Evolutionary conservation across 2,329 filamentous ascomycete species (phyloP).

Genomic region (Geoglossum cookeanum): DNA sequence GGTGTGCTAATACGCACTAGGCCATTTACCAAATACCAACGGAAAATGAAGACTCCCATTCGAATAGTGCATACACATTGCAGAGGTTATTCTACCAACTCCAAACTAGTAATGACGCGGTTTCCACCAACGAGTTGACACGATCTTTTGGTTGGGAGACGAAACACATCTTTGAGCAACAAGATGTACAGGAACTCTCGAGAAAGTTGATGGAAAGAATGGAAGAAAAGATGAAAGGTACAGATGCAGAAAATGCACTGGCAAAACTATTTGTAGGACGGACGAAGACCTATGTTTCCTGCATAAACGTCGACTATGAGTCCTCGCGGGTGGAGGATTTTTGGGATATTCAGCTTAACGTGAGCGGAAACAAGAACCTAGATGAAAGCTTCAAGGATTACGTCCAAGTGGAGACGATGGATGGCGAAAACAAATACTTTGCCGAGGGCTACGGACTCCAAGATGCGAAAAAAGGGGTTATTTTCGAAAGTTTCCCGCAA

Average conservation of each 20-base stretch:
- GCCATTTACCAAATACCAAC: conserved; percentile 96
- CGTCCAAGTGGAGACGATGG: conserved; percentile 86
- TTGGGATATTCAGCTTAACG: conserved; percentile 97
- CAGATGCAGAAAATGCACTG: conserved; percentile 71
- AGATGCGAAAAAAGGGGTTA: conserved; percentile 93
- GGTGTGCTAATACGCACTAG: conserved; percentile 23
- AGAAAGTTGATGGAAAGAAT: conserved; percentile 94
- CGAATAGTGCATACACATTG: conserved; percentile 82
- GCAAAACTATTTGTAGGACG: conserved; percentile 90
- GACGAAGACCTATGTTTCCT: conserved; percentile 96
- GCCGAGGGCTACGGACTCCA: conserved; percentile 83
- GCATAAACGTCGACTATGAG: conserved; percentile 96
- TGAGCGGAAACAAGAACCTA: conserved; percentile 79
- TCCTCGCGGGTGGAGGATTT: conserved; percentile 92
- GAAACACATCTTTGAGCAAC: conserved; percentile 93
- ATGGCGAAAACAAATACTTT: conserved; percentile 97
- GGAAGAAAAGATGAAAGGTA: conserved; percentile 97
- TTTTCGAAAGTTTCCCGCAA: conserved; percentile 87
- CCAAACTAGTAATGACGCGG: conserved; percentile 67
- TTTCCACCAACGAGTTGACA: conserved; percentile 82
- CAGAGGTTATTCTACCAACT: conserved; percentile 90
- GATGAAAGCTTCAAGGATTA: conserved; percentile 94
- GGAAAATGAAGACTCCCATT: conserved; percentile 57
- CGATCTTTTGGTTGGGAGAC: conserved; percentile 98
- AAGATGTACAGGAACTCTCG: conserved; percentile 93